A percentile compares a stretch with the other conserved stretches of the same genome.
These are phyloP conservation scores for Asterionellopsis glacialis DNA, from an alignment of 108 stramenopile genomes.

Conservation along the genomic window DNA sequence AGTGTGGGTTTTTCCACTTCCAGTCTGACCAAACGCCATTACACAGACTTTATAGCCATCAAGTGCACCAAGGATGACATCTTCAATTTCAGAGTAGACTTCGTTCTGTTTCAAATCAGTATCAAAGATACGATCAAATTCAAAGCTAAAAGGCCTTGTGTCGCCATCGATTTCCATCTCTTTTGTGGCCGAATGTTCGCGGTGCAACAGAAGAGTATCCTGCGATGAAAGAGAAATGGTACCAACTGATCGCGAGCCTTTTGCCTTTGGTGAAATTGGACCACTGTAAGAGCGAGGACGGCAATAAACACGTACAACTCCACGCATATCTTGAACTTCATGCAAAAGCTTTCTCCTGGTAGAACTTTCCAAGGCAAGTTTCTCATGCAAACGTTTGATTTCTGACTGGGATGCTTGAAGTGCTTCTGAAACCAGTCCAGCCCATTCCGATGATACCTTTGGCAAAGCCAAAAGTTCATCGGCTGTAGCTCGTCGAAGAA, in stretches of 20 bases:
- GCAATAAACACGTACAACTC: constrained; percentile 78
- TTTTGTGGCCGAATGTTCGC: constrained; percentile 12
- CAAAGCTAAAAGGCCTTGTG: constrained; percentile 59
- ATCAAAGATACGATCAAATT: constrained; percentile 89
- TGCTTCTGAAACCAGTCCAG: constrained; percentile 28
- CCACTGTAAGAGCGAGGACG: constrained; percentile 33
- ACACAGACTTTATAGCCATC: constrained; percentile 96
- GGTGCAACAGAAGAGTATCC: constrained; percentile 61
- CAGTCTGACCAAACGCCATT: constrained; percentile 92
- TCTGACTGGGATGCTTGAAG: constrained; percentile 39
- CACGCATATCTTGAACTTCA: constrained; percentile 76
- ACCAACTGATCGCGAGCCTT: constrained; percentile 1
- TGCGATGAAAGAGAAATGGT: constrained; percentile 57
- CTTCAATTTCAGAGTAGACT: constrained; percentile 88
- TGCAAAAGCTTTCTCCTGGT: constrained; percentile 64
- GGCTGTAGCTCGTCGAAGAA: constrained; percentile 32
- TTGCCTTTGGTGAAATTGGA: not conserved
- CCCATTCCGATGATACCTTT: constrained; percentile 33
- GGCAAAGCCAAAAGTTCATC: constrained; percentile 42
- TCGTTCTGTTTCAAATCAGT: constrained; percentile 61
- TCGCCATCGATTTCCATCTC: not conserved
- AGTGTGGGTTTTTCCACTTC: constrained; percentile 92
- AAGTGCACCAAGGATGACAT: constrained; percentile 81
- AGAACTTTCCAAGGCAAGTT: constrained; percentile 68
- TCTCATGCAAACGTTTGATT: constrained; percentile 48